A percentile compares a stretch with the other conserved stretches of the same genome.
Evolutionary conservation across 2,329 filamentous ascomycete species (phyloP).

Genomic region (Diaporthe caulivora): DNA sequence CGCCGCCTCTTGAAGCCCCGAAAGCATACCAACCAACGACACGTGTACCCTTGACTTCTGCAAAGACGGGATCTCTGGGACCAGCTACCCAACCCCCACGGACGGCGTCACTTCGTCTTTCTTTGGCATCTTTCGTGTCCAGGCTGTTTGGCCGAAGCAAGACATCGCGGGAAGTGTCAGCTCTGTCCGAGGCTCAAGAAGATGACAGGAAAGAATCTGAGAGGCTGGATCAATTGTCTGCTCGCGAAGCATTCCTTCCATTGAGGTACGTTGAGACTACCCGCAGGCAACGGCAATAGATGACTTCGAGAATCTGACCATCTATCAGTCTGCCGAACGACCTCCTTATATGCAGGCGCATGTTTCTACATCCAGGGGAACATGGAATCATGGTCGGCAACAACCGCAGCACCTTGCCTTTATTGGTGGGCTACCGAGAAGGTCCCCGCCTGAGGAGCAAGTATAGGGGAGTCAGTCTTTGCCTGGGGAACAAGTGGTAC

Average conservation of each 20-base stretch:
- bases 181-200: neutral
- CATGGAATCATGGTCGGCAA: neutral
- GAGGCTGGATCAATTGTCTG: neutral
- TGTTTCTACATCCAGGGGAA: neutral
- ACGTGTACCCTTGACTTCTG: neutral
- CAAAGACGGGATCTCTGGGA: neutral
- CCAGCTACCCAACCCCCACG: no score
- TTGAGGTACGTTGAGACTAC: neutral
- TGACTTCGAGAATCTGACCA: neutral
- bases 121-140: neutral
- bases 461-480: conserved; percentile 14
- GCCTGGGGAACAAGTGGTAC: conserved; percentile 23
- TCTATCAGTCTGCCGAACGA: conserved; percentile 11
- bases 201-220: neutral
- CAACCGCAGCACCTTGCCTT: neutral
- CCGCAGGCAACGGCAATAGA: neutral
- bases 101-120: neutral
- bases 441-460: neutral
- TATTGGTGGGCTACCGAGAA: conserved; percentile 26
- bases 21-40: neutral
- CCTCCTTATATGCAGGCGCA: neutral
- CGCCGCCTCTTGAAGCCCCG: neutral
- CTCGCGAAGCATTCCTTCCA: neutral
- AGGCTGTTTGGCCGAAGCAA: neutral
- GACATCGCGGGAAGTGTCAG: neutral